Evolutionary conservation across 176 grass and related monocot genomes (phyloP).

Genomic region (Juncus inflexus): DNA sequence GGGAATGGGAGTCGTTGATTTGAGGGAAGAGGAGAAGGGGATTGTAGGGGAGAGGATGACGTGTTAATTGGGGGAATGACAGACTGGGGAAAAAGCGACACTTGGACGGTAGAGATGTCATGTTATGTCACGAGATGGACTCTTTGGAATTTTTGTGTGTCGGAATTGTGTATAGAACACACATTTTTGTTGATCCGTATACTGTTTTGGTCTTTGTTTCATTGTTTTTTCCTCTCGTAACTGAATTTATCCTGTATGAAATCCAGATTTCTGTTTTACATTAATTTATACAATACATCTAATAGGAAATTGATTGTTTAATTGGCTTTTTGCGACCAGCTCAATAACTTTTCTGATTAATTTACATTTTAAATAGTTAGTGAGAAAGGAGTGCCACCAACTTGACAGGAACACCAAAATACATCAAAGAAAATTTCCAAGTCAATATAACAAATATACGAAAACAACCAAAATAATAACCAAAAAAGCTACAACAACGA

Average conservation of each 20-base stretch:
- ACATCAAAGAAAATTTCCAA: not conserved
- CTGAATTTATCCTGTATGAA: too few relatives aligned
- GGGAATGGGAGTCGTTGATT: too few relatives aligned
- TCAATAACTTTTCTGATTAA: not conserved
- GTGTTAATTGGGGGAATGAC: not conserved
- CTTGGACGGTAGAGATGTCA: constrained; percentile 2
- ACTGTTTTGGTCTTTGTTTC: too few relatives aligned
- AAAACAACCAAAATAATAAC: constrained; percentile 2
- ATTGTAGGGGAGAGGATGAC: not conserved
- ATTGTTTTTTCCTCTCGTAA: too few relatives aligned
- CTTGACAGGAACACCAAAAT: constrained; percentile 1
- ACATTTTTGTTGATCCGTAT: too few relatives aligned
- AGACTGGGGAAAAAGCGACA: constrained; percentile 16
- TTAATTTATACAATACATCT: too few relatives aligned
- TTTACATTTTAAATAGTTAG: not conserved
- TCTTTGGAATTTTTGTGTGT: too few relatives aligned
- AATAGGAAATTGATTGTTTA: too few relatives aligned
- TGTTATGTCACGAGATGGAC: constrained; percentile 2
- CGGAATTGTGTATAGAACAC: too few relatives aligned
- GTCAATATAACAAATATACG: not conserved
- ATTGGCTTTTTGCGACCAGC: too few relatives aligned
- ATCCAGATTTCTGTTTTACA: too few relatives aligned
- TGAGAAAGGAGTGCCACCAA: constrained; percentile 2
- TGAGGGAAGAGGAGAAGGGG: too few relatives aligned
- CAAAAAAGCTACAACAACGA: not conserved